A percentile compares a stretch with the other conserved stretches of the same genome.
These are phyloP conservation scores for Mariannaea elegans DNA, from an alignment of 2,329 filamentous ascomycete species.

Conservation along the genomic window DNA sequence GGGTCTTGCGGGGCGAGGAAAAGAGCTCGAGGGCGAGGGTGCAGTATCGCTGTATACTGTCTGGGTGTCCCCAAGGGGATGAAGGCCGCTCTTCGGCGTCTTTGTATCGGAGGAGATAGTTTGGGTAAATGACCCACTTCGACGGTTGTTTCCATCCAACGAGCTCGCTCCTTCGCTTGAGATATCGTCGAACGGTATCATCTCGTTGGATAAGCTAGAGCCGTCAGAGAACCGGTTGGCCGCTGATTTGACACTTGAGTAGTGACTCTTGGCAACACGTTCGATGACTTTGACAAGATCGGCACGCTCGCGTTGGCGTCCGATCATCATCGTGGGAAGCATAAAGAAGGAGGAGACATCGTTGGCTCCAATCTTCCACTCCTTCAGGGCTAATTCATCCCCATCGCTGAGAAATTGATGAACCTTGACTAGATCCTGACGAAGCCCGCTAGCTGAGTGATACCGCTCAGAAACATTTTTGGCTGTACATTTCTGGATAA, in stretches of 20 bases:
- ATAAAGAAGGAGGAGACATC: constrained; percentile 95
- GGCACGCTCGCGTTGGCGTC: constrained; percentile 76
- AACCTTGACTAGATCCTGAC: constrained; percentile 79
- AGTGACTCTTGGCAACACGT: constrained; percentile 74
- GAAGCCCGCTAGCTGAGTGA: constrained; percentile 86
- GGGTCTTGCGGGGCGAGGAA: constrained; percentile 51
- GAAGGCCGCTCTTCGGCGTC: constrained; percentile 48
- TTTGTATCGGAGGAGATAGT: constrained; percentile 54
- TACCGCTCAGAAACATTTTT: constrained; percentile 90
- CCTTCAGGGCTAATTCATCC: constrained; percentile 73
- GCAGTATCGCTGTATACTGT: constrained; percentile 57
- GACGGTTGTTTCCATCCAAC: constrained; percentile 58
- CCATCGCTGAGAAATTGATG: constrained; percentile 79
- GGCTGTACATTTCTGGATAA: constrained; percentile 92
- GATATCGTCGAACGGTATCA: constrained; percentile 57
- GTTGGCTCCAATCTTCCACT: constrained; percentile 80
- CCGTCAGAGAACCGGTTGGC: constrained; percentile 60
- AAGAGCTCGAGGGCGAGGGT: constrained; percentile 53
- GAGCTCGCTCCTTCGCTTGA: constrained; percentile 71
- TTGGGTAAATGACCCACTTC: constrained; percentile 60
- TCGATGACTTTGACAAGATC: constrained; percentile 80
- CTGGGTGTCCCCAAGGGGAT: constrained; percentile 54
- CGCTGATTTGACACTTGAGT: constrained; percentile 53
- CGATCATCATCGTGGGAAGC: constrained; percentile 82
- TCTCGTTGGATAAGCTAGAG: constrained; percentile 62